Evolutionary conservation across 108 stramenopile species (phyloP).

Genomic region (Cyclotella cryptica): DNA sequence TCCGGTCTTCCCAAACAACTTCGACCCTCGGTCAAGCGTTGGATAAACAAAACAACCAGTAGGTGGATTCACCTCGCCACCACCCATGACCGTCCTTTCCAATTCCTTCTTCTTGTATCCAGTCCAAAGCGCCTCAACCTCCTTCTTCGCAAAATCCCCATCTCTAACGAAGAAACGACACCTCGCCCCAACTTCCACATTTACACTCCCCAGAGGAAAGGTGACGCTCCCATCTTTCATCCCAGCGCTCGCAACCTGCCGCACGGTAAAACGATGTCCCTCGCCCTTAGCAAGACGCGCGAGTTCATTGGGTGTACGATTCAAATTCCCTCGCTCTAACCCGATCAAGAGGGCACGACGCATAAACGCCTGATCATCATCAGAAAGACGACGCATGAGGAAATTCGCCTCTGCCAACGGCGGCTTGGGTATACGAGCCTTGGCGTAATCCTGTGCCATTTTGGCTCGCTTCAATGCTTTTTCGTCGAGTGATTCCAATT

Average conservation of each 20-base stretch:
- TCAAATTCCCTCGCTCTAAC: slow-evolving; percentile 57
- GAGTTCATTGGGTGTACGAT: slow-evolving; percentile 70
- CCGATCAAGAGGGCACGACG: slow-evolving; percentile 78
- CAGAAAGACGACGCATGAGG: slow-evolving; percentile 76
- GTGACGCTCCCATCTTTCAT: slow-evolving; percentile 91
- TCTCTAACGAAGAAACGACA: slow-evolving; percentile 89
- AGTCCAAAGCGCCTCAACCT: slow-evolving; percentile 84
- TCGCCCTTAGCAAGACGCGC: slow-evolving; percentile 71
- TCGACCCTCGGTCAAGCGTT: slow-evolving; percentile 81
- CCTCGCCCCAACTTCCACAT: slow-evolving; percentile 76
- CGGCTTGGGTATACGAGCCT: slow-evolving; percentile 86
- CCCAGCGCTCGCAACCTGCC: slow-evolving; percentile 83
- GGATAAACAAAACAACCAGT: slow-evolving; percentile 80
- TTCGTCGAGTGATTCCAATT: slow-evolving; percentile 18
- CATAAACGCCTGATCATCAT: slow-evolving; percentile 90
- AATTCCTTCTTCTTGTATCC: slow-evolving; percentile 82
- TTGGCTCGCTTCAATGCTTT: slow-evolving; percentile 45
- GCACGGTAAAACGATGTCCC: slow-evolving; percentile 77
- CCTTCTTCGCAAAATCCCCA: slow-evolving; percentile 85
- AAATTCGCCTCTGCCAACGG: slow-evolving; percentile 88
- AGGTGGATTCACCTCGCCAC: slow-evolving; percentile 46
- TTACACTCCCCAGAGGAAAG: slow-evolving; percentile 76
- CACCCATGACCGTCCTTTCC: slow-evolving; percentile 41
- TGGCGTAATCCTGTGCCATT: slow-evolving; percentile 67
- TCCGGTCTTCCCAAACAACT: slow-evolving; percentile 81